These are phyloP conservation scores for Hanseniaspora hatyaiensis DNA, from an alignment of 805 yeast species.

Conservation along the genomic window DNA sequence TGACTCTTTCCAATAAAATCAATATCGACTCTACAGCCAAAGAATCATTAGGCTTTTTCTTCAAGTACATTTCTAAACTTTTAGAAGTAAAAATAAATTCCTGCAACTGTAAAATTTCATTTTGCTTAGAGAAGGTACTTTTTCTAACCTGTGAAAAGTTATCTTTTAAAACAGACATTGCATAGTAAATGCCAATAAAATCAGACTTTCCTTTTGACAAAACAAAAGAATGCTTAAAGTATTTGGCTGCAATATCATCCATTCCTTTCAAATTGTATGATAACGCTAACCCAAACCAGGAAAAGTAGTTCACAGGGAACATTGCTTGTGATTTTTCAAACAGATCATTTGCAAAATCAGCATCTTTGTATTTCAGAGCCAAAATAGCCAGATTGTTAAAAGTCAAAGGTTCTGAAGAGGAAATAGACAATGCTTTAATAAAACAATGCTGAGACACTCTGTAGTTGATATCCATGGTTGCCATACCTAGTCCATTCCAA, in stretches of 20 bases:
- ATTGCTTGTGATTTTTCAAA: slow-evolving; percentile 64
- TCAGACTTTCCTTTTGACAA: slow-evolving; percentile 65
- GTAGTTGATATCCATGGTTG: slow-evolving; percentile 52
- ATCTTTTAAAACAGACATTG: slow-evolving; percentile 42
- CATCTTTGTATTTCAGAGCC: slow-evolving; percentile 57
- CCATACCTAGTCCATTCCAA: slow-evolving; percentile 79
- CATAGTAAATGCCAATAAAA: slow-evolving; percentile 61
- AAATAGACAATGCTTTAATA: slow-evolving; percentile 63
- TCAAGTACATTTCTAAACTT: slow-evolving; percentile 56
- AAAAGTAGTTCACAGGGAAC: slow-evolving; percentile 58
- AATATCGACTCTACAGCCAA: slow-evolving; percentile 47
- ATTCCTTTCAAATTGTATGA: slow-evolving; percentile 43
- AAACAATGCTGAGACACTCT: slow-evolving; percentile 85
- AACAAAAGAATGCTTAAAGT: slow-evolving; percentile 68
- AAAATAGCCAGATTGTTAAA: slow-evolving; percentile 80
- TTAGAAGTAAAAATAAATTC: slow-evolving; percentile 54
- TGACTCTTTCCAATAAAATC: slow-evolving; percentile 56
- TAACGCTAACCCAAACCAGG: slow-evolving; percentile 85
- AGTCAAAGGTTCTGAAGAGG: slow-evolving; percentile 51
- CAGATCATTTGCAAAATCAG: slow-evolving; percentile 60
- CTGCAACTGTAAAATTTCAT: slow-evolving; percentile 49
- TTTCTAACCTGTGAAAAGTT: slow-evolving; percentile 29
- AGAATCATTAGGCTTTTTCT: slow-evolving; percentile 46
- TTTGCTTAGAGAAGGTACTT: slow-evolving; percentile 33
- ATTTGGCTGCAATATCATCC: slow-evolving; percentile 36